Base-by-base conservation (phyloP, 805 yeast species). In the Yamadazyma endophytica region DNA sequence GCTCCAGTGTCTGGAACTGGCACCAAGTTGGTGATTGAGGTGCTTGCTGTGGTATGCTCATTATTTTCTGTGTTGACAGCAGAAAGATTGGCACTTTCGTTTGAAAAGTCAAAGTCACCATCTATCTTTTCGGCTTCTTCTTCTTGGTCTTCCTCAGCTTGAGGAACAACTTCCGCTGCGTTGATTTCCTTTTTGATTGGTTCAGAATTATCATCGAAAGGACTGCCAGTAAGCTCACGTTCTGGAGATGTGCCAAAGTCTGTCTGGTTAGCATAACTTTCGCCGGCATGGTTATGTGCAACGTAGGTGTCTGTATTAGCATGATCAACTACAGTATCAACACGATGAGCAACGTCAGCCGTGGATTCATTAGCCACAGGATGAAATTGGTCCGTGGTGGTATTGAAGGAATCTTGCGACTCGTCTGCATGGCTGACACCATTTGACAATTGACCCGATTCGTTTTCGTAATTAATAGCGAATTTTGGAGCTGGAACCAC, bases 401-500 rank as follows among this genome's bases (percentile, higher is more conserved):
- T 40, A 26, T 40, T 28, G 16, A 33, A 37, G 18, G 31, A 28
- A 13, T 36, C 40, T 24, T 17, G 15, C 1, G 39, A 22, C 7
- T 23, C 25, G 12, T 23, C 20, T 9, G 26, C 12, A 15, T 29
- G 30, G n/a, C 22, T 26, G 15, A 25, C 14, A 16, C 32, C 30
- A 6, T 23, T 20, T 30, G 26, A 33, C 36, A 17, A 37, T 27
- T 15, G 28, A 9, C 45, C 43, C 11, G 47, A 39, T 35, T 59
- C 65, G 40, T 60, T 58, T 39, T 59, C 65, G 36, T 60, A 58
- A 19, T 50, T 44, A 15, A 54, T 47, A 8, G 15, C 33, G 24
- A 41, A 41, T 23, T 34, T 24, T 6, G 42, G 33, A 8, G 21
- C 15, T 13, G 17, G 26, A 11, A 18, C 22, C 12, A 21, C 28